These are phyloP conservation scores for Macrolepiota fuliginosa DNA, from an alignment of 768 basidiomycete genomes.

Conservation along the genomic window DNA sequence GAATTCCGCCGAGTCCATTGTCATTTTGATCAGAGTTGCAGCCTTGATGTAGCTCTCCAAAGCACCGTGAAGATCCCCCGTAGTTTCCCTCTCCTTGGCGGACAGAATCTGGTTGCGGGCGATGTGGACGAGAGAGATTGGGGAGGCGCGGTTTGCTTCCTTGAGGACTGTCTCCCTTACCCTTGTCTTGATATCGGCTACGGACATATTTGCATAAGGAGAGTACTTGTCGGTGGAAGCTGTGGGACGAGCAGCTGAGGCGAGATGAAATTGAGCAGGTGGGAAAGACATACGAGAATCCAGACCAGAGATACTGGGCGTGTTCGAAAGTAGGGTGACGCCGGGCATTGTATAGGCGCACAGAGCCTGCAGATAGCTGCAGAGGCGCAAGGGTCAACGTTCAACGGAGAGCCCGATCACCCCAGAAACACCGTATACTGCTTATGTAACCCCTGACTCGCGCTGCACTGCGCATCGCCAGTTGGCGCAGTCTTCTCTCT, in stretches of 20 bases:
- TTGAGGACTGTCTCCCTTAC: slow-evolving; percentile 46
- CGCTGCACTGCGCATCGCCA: neutral
- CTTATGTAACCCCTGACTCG: slow-evolving; percentile 1
- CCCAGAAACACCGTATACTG: neutral
- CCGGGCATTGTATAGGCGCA: slow-evolving; percentile 23
- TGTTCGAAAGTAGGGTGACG: slow-evolving; percentile 23
- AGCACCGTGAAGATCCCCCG: slow-evolving; percentile 61
- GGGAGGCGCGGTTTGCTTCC: slow-evolving; percentile 56
- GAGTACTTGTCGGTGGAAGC: slow-evolving; percentile 19
- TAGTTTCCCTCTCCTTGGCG: slow-evolving; percentile 51
- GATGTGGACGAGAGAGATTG: slow-evolving; percentile 56
- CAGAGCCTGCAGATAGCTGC: neutral
- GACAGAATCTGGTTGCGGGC: slow-evolving; percentile 55
- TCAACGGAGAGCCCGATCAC: neutral
- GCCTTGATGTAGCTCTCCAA: slow-evolving; percentile 60
- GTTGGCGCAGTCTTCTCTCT: neutral
- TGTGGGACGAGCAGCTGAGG: slow-evolving; percentile 8
- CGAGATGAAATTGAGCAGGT: neutral
- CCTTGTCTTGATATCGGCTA: slow-evolving; percentile 42
- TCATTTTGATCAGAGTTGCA: slow-evolving; percentile 53
- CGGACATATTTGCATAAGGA: slow-evolving; percentile 33
- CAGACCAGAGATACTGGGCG: slow-evolving; percentile 16
- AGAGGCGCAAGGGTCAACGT: neutral
- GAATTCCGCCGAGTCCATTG: slow-evolving; percentile 62
- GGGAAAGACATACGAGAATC: slow-evolving; percentile 1